Evolutionary conservation across 2,329 filamentous ascomycete species (phyloP).

Genomic region (Coleophoma cylindrospora): DNA sequence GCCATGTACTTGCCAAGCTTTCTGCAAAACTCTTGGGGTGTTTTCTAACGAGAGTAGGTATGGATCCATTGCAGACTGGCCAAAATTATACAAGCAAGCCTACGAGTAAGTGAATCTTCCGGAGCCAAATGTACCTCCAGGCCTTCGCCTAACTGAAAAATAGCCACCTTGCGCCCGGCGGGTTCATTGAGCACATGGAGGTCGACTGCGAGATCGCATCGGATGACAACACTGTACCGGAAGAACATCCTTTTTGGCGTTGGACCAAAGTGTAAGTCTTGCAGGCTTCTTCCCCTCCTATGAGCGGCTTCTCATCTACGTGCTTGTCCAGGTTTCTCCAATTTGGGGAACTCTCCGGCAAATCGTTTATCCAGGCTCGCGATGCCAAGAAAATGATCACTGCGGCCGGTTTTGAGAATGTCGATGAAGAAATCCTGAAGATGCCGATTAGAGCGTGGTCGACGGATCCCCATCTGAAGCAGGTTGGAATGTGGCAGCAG

Average conservation of each 20-base stretch:
- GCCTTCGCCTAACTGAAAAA: constrained; percentile 19
- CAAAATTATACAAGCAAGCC: constrained; percentile 43
- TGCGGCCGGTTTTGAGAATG: constrained; percentile 20
- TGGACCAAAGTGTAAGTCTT: constrained; percentile 31
- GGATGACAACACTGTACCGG: constrained; percentile 38
- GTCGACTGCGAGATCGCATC: constrained; percentile 16
- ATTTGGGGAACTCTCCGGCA: constrained; percentile 29
- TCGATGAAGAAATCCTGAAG: constrained; percentile 15
- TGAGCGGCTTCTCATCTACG: background rate
- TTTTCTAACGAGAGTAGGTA: background rate
- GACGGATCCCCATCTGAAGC: constrained; percentile 17
- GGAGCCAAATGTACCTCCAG: background rate
- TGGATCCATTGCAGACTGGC: constrained; percentile 50
- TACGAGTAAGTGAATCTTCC: constrained; percentile 29
- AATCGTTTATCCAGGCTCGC: constrained; percentile 28
- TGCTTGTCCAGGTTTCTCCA: constrained; percentile 21
- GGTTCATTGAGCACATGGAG: constrained; percentile 21
- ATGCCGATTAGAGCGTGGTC: constrained; percentile 26
- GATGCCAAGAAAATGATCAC: constrained; percentile 8
- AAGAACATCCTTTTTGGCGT: constrained; percentile 29
- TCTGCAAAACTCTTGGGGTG: background rate
- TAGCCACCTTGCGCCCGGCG: constrained; percentile 24
- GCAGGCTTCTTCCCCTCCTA: background rate
- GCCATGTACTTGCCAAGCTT: constrained; percentile 34
- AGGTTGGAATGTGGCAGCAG: constrained; percentile 12